Conservation (phyloP, 2,329 filamentous ascomycete species). For the Pseudogymnoascus sp. region DNA sequence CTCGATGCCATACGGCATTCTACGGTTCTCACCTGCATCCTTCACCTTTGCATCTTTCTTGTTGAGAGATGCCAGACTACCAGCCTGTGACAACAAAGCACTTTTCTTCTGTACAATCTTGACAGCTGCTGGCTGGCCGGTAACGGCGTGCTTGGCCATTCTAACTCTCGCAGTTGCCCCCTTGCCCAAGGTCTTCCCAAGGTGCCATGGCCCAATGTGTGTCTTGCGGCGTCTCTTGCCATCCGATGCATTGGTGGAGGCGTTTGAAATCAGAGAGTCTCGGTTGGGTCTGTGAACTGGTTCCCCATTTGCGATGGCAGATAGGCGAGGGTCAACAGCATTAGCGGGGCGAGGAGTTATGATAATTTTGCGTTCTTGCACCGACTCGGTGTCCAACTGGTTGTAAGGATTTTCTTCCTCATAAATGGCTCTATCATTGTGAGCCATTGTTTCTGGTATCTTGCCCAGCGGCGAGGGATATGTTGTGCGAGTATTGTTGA, state of each 20-base stretch:
- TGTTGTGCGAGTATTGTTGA: slow-evolving; percentile 24
- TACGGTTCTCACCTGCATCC: slow-evolving; percentile 50
- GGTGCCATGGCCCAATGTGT: slow-evolving; percentile 86
- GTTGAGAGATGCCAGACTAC: slow-evolving; percentile 78
- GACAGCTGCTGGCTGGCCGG: slow-evolving; percentile 76
- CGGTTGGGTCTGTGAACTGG: slow-evolving; percentile 29
- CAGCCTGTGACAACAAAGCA: slow-evolving; percentile 72
- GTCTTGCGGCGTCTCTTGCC: slow-evolving; percentile 42
- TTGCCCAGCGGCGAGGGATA: slow-evolving; percentile 14
- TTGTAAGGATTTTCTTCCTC: not conserved
- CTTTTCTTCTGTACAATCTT: slow-evolving; percentile 89
- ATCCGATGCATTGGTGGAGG: slow-evolving; percentile 30
- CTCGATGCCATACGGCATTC: slow-evolving; percentile 82
- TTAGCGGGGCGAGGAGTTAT: slow-evolving; percentile 22
- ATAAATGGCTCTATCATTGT: slow-evolving; percentile 21
- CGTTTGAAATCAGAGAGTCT: slow-evolving; percentile 33
- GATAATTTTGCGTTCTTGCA: not conserved
- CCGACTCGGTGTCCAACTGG: not conserved
- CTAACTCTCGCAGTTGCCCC: slow-evolving; percentile 86
- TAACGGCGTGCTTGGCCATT: slow-evolving; percentile 70
- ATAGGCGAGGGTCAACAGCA: slow-evolving; percentile 27
- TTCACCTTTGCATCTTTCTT: slow-evolving; percentile 56
- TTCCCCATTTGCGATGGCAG: slow-evolving; percentile 29
- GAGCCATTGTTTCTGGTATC: slow-evolving; percentile 14
- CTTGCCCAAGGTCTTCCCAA: slow-evolving; percentile 81